Conservation (phyloP, 2,329 filamentous ascomycete species). For the Diaporthe batatas region DNA sequence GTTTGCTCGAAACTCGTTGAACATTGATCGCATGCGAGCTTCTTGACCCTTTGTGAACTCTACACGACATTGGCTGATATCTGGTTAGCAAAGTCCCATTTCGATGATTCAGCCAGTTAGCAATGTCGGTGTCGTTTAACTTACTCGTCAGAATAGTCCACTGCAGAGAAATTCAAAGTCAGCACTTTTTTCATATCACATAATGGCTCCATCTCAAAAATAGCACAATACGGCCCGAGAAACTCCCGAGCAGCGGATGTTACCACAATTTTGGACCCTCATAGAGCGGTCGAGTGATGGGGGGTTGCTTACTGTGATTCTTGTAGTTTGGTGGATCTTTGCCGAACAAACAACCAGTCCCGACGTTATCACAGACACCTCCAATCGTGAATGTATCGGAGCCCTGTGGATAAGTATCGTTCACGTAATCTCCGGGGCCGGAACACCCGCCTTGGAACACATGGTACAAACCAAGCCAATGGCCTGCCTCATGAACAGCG, state of each 20-base stretch:
- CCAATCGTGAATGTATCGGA: background rate
- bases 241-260: no score
- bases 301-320: slow-evolving; percentile 1
- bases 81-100: background rate
- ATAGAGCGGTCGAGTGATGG: background rate
- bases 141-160: slow-evolving; percentile 29
- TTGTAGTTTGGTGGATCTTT: slow-evolving; percentile 14
- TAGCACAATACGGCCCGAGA: background rate
- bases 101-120: background rate
- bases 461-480: slow-evolving; percentile 61
- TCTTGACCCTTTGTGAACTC: slow-evolving; percentile 28
- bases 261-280: background rate
- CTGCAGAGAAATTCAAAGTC: background rate
- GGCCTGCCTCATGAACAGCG: slow-evolving; percentile 60
- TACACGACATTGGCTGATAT: background rate
- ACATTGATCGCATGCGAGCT: slow-evolving; percentile 12
- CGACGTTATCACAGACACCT: background rate
- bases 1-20: background rate
- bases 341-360: background rate
- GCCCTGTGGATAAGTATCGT: slow-evolving; percentile 50
- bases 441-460: slow-evolving; percentile 56
- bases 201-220: background rate
- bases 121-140: background rate
- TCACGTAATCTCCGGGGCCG: slow-evolving; percentile 56
- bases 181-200: background rate